Evolutionary conservation across 345 rosid genomes (phyloP).

Genomic region (Eucalyptus shirleyi): DNA sequence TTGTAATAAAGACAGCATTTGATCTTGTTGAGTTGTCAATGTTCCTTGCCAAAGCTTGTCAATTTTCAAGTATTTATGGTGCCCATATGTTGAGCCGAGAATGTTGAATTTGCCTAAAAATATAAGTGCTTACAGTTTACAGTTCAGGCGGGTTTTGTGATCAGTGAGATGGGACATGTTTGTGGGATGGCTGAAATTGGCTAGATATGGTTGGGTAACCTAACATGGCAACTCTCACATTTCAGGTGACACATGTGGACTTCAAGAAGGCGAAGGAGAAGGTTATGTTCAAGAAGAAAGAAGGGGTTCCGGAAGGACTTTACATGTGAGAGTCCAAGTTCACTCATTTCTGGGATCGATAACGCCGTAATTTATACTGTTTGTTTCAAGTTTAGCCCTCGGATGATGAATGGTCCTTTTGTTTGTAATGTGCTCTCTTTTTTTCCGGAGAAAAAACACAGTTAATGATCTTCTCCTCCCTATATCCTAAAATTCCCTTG

Average conservation of each 20-base stretch:
- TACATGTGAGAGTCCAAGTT: slow-evolving; percentile 43
- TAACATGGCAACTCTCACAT: not conserved
- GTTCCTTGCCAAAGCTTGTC: not conserved
- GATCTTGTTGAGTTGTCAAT: not conserved
- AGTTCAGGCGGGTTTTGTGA: not conserved
- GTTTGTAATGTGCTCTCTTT: not conserved
- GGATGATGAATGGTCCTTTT: not conserved
- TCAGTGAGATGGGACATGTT: not conserved
- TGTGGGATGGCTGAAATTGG: not conserved
- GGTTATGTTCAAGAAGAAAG: slow-evolving; percentile 99
- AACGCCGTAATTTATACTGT: not conserved
- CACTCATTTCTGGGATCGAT: not conserved
- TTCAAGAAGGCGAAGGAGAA: slow-evolving; percentile 95
- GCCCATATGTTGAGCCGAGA: not conserved
- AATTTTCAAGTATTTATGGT: not conserved
- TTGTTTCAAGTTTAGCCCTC: not conserved
- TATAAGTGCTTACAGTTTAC: not conserved
- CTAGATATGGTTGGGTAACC: not conserved
- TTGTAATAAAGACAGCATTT: not conserved
- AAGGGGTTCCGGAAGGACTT: slow-evolving; percentile 98
- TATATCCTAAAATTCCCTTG: not conserved
- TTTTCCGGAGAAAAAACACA: not conserved
- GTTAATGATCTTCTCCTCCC: not conserved
- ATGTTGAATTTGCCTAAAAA: not conserved
- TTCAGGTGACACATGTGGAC: slow-evolving; percentile 78